Evolutionary conservation across 768 basidiomycete genomes (phyloP).

Genomic region (Serendipita sp.): DNA sequence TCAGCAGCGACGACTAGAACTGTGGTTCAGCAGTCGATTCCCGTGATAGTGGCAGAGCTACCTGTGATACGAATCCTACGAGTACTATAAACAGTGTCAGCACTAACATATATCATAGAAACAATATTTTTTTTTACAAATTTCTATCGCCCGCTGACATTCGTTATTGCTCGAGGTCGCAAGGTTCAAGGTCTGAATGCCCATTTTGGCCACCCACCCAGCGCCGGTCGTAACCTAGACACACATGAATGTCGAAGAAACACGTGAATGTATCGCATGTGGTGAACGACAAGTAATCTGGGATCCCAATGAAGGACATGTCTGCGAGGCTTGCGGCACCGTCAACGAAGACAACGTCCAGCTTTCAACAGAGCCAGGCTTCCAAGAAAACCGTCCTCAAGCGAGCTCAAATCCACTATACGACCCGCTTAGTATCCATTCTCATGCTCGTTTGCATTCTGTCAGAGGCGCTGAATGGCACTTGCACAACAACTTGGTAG

Average conservation of each 20-base stretch:
- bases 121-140: neutral
- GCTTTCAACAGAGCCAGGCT: neutral
- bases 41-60: neutral
- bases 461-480: neutral
- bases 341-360: neutral
- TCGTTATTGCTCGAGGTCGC: neutral
- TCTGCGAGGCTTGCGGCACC: neutral
- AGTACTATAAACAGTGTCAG: neutral
- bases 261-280: neutral
- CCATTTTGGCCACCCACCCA: neutral
- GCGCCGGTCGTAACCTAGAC: neutral
- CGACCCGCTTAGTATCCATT: neutral
- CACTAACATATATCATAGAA: neutral
- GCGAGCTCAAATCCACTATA: neutral
- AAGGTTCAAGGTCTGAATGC: neutral
- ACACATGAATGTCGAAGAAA: neutral
- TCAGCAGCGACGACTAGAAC: slow-evolving; percentile 57
- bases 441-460: neutral
- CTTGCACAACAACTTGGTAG: neutral
- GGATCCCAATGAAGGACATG: neutral
- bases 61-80: neutral
- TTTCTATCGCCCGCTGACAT: slow-evolving; percentile 5
- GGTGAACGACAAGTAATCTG: neutral
- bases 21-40: neutral
- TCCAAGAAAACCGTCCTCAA: neutral